A percentile compares a stretch with the other conserved stretches of the same genome.
Conservation (phyloP, 768 basidiomycete genomes). For the Serendipita sp. region DNA sequence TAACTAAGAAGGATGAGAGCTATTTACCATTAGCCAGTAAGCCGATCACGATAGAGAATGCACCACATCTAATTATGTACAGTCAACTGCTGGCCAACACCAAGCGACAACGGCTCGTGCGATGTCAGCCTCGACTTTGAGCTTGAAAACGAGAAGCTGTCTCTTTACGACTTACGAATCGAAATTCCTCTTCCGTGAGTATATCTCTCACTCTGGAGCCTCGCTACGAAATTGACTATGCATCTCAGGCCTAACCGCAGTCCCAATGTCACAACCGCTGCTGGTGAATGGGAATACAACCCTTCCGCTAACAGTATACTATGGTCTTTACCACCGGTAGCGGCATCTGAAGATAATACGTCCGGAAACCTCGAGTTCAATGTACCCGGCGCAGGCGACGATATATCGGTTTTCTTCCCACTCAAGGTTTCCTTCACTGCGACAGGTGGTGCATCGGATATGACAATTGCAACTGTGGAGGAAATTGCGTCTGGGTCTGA, state of each 20-base stretch:
- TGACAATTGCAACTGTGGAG: conserved; percentile 30
- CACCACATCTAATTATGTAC: neutral
- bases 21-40: conserved; percentile 80
- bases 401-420: conserved; percentile 78
- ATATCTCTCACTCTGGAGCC: neutral
- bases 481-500: neutral
- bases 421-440: conserved; percentile 70
- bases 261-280: conserved; percentile 56
- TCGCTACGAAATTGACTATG: conserved; percentile 5
- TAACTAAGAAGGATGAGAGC: conserved; percentile 79
- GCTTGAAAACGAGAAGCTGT: conserved; percentile 68
- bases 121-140: conserved; percentile 97
- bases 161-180: conserved; percentile 71
- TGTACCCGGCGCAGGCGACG: conserved; percentile 54
- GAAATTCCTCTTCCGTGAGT: conserved; percentile 87
- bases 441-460: conserved; percentile 64
- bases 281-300: conserved; percentile 72
- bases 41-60: conserved; percentile 16
- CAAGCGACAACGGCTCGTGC: conserved; percentile 78
- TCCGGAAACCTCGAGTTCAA: conserved; percentile 86
- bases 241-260: conserved; percentile 55
- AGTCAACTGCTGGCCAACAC: conserved; percentile 98
- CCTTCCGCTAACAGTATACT: conserved; percentile 63
- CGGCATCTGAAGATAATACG: conserved; percentile 36
- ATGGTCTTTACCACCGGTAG: conserved; percentile 66